These are phyloP conservation scores for Logfia minima DNA, from an alignment of 129 eudicot species.

Conservation along the genomic window DNA sequence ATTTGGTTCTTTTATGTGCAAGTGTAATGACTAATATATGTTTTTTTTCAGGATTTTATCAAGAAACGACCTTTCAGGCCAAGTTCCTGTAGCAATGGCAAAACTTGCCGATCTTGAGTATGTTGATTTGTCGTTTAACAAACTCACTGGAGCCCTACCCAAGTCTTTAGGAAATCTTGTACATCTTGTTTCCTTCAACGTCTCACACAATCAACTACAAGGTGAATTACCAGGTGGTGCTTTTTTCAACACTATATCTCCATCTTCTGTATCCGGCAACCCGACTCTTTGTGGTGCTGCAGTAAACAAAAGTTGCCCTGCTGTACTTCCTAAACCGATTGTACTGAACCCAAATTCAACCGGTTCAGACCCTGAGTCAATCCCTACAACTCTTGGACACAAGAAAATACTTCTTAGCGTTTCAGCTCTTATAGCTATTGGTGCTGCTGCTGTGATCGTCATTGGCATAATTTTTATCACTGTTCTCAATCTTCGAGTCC, in stretches of 20 bases:
- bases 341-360: constrained; percentile 85
- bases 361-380: constrained; percentile 48
- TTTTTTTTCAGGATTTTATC: constrained; percentile 57
- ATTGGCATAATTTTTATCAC: constrained; percentile 82
- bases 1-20: neutral
- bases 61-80: constrained; percentile 61
- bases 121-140: constrained; percentile 82
- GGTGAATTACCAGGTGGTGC: constrained; percentile 87
- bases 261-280: constrained; percentile 69
- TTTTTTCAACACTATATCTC: constrained; percentile 86
- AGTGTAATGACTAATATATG: neutral
- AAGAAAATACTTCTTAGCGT: constrained; percentile 76
- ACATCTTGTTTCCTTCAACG: constrained; percentile 66
- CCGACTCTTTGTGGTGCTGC: constrained; percentile 89
- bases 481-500: constrained; percentile 82
- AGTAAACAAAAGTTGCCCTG: constrained; percentile 59
- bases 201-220: constrained; percentile 83
- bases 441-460: constrained; percentile 87
- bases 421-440: constrained; percentile 86
- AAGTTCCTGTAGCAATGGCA: constrained; percentile 60
- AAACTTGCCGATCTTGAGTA: constrained; percentile 59
- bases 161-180: constrained; percentile 72
- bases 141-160: constrained; percentile 75
- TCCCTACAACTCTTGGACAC: constrained; percentile 51
- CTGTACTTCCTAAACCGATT: constrained; percentile 86